phyloP scores from a whole-genome alignment of 2,329 filamentous ascomycete species.

The Aspergillus sp. region DNA sequence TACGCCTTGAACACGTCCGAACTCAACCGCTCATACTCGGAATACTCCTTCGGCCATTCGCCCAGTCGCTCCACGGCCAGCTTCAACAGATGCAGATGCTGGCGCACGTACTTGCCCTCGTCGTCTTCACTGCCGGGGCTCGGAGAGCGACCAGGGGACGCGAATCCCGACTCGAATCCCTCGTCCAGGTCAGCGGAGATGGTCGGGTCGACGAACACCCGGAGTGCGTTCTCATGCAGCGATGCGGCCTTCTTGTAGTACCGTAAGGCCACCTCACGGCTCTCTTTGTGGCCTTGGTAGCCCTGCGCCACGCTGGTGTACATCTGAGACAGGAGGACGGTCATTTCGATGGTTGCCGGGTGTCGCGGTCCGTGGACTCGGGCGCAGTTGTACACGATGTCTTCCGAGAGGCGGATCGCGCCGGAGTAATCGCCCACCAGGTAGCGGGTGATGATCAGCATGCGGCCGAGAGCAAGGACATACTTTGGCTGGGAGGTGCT shows the following conservation, averaged over 20 bases:
- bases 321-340: conserved; percentile 50
- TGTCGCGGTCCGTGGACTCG: conserved; percentile 53
- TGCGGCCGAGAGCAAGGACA: conserved; percentile 51
- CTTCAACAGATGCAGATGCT: conserved; percentile 39
- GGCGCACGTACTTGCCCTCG: conserved; percentile 30
- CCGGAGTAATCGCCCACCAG: conserved; percentile 46
- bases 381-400: conserved; percentile 57
- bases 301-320: conserved; percentile 48
- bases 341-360: conserved; percentile 49
- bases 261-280: conserved; percentile 34
- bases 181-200: conserved; percentile 21
- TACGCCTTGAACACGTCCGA: conserved; percentile 45
- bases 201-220: conserved; percentile 35
- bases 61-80: conserved; percentile 40
- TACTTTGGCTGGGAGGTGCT: conserved; percentile 35
- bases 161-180: not conserved
- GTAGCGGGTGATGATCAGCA: conserved; percentile 53
- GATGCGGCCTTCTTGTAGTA: conserved; percentile 42
- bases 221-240: conserved; percentile 41
- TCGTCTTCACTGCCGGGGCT: not conserved
- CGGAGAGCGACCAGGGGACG: not conserved
- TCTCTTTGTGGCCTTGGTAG: conserved; percentile 33
- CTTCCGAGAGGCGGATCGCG: conserved; percentile 51
- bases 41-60: conserved; percentile 47
- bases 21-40: conserved; percentile 50